Percentiles rank a stretch among this genome's conserved stretches.
Evolutionary conservation across 2,329 filamentous ascomycete genomes (phyloP).

Genomic region (Colletotrichum magnum): DNA sequence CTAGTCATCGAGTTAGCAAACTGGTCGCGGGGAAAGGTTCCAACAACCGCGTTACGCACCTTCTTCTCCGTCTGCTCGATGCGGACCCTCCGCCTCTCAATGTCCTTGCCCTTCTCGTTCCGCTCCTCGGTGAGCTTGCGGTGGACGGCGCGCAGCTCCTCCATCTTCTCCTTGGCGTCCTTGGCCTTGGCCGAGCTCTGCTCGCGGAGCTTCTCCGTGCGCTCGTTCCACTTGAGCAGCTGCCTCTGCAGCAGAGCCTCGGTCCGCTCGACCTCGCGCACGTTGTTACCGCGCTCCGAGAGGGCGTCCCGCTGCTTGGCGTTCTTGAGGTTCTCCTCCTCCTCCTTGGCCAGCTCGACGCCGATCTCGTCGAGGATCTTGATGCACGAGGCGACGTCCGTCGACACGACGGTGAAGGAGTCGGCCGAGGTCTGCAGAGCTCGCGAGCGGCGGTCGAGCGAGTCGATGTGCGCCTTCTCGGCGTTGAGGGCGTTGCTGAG

Average conservation of each 20-base stretch:
- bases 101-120: slow-evolving; percentile 88
- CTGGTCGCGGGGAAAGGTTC: slow-evolving; percentile 8
- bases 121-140: slow-evolving; percentile 87
- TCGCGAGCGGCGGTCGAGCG: slow-evolving; percentile 87
- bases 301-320: slow-evolving; percentile 88
- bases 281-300: slow-evolving; percentile 88
- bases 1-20: slow-evolving; percentile 61
- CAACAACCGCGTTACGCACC: slow-evolving; percentile 65
- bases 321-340: slow-evolving; percentile 88
- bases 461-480: slow-evolving; percentile 89
- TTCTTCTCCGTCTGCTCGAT: slow-evolving; percentile 99
- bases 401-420: slow-evolving; percentile 86
- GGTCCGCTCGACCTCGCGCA: slow-evolving; percentile 90
- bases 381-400: slow-evolving; percentile 89
- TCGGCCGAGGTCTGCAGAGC: slow-evolving; percentile 93
- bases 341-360: slow-evolving; percentile 88
- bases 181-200: slow-evolving; percentile 86
- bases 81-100: slow-evolving; percentile 90
- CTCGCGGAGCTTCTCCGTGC: slow-evolving; percentile 86
- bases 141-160: slow-evolving; percentile 86
- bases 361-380: slow-evolving; percentile 91
- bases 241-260: slow-evolving; percentile 89
- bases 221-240: slow-evolving; percentile 86
- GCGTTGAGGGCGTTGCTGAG: slow-evolving; percentile 82
- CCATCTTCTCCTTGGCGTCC: slow-evolving; percentile 89